Evolutionary conservation across 495 filamentous ascomycete genomes (phyloP), one percentile per base, ranked within the genome.

Genomic region (Penicillium nucicola): DNA sequence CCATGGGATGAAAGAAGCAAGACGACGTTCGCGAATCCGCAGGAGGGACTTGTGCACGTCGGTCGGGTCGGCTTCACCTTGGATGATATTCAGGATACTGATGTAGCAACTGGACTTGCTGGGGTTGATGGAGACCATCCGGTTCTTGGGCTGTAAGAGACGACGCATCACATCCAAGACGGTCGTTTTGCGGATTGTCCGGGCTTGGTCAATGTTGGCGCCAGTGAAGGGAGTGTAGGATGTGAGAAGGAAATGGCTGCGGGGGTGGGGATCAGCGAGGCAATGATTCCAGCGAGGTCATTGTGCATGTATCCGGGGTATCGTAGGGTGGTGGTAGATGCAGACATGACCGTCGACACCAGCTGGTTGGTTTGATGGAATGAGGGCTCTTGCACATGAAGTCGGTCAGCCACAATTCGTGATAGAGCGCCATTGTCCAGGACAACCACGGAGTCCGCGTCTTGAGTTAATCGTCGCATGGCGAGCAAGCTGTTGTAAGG

Each of bases 291-390:
- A 55, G 95, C 92, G 7, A 98, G 86, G 63, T 98, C 93, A 66
- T 98, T 98, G 74, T 98, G 93, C 95, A 98, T 97, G 64, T 98
- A 98, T 20, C 95, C 93, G 1, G 93, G 93, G 66, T 98, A 97
- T 50, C 93, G 82, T 28, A 98, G 85, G 7, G 93, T 96, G 5
- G 92, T 96, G 1, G 93, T 98, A 60, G 89, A 92, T 9, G 95
- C 93, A 19, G 92, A 97, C 93, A 98, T 98, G 56, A 98, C 95
- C 2, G 95, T 98, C 22, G 92, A 95, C 9, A 95, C 82, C 77
- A 98, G 78, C 66, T 97, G 95, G 66, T 98, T 98, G 10, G 95
- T 97, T 65, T 98, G 93, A 46, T 92, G 86, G 67, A 96, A 96
- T 0, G 92, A 96, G 3, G 92, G 91, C 61, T 92, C 83, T 66